Evolutionary conservation across 495 filamentous ascomycete species (phyloP).

Genomic region (Pseudomonodictys pantanalensis): DNA sequence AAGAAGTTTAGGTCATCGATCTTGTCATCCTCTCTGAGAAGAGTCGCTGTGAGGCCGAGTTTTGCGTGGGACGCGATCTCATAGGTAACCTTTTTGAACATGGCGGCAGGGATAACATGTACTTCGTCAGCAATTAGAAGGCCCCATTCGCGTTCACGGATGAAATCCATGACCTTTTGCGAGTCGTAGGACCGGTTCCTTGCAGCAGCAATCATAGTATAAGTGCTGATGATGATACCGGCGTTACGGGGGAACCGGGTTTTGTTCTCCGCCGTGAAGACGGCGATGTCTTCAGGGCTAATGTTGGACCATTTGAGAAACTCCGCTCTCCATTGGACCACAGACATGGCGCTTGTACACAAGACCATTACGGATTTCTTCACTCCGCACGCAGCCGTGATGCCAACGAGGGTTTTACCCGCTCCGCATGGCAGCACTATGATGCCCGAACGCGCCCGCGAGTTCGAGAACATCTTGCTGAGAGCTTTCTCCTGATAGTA

Average conservation of each 20-base stretch:
- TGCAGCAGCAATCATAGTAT: slow-evolving; percentile 95
- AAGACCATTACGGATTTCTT: slow-evolving; percentile 94
- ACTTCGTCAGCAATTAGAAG: slow-evolving; percentile 98
- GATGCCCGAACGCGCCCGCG: slow-evolving; percentile 91
- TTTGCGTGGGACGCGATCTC: slow-evolving; percentile 92
- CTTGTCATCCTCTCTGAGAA: slow-evolving; percentile 96
- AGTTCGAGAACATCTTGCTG: slow-evolving; percentile 99
- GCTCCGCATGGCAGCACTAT: slow-evolving; percentile 97
- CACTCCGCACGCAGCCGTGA: slow-evolving; percentile 95
- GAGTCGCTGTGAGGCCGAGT: slow-evolving; percentile 90
- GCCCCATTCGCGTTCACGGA: slow-evolving; percentile 90
- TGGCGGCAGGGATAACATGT: slow-evolving; percentile 93
- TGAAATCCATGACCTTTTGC: slow-evolving; percentile 97
- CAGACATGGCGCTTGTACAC: slow-evolving; percentile 96
- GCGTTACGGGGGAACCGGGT: slow-evolving; percentile 83
- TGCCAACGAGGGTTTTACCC: slow-evolving; percentile 94
- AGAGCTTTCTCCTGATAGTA: slow-evolving; percentile 95
- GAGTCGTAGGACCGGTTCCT: slow-evolving; percentile 84
- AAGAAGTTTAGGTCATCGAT: slow-evolving; percentile 96
- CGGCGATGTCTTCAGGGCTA: slow-evolving; percentile 83
- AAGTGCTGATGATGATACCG: slow-evolving; percentile 94
- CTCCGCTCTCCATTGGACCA: slow-evolving; percentile 93
- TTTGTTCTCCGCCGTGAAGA: slow-evolving; percentile 95
- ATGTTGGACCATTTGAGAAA: slow-evolving; percentile 99
- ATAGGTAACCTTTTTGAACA: slow-evolving; percentile 91